Conservation (phyloP, 495 filamentous ascomycete species). For the Neurospora sp. region DNA sequence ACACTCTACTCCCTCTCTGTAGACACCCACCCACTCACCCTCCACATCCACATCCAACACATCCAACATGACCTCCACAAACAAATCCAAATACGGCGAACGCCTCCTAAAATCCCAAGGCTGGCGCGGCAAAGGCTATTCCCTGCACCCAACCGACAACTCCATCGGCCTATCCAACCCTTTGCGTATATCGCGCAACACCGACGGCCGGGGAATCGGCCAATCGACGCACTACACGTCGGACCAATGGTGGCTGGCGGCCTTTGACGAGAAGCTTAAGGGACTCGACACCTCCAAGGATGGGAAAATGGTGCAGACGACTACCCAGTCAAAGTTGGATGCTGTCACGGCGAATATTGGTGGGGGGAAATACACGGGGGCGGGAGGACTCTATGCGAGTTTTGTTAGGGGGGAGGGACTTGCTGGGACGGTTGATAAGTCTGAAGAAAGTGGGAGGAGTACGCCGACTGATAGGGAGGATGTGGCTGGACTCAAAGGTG, state of each 20-base stretch:
- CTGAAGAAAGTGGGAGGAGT: slow-evolving; percentile 13
- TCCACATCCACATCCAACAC: neutral
- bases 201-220: slow-evolving; percentile 60
- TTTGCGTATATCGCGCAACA: slow-evolving; percentile 56
- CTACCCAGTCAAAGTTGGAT: slow-evolving; percentile 41
- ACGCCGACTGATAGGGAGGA: neutral
- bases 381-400: slow-evolving; percentile 60
- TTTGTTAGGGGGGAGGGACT: slow-evolving; percentile 71
- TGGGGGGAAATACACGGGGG: slow-evolving; percentile 34
- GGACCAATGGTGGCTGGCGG: slow-evolving; percentile 71
- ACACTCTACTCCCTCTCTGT: neutral
- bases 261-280: slow-evolving; percentile 69
- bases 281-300: slow-evolving; percentile 48
- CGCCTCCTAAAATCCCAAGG: slow-evolving; percentile 56
- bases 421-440: slow-evolving; percentile 52
- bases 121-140: slow-evolving; percentile 67
- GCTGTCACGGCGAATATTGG: slow-evolving; percentile 31
- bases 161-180: slow-evolving; percentile 57
- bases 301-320: slow-evolving; percentile 38
- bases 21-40: neutral
- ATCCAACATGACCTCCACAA: neutral
- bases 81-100: neutral
- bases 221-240: slow-evolving; percentile 52
- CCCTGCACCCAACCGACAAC: slow-evolving; percentile 56
- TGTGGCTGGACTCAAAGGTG: neutral